A percentile compares a stretch with the other conserved stretches of the same genome.
Conservation (phyloP, 805 yeast genomes). For the Lipomyces kockii region DNA sequence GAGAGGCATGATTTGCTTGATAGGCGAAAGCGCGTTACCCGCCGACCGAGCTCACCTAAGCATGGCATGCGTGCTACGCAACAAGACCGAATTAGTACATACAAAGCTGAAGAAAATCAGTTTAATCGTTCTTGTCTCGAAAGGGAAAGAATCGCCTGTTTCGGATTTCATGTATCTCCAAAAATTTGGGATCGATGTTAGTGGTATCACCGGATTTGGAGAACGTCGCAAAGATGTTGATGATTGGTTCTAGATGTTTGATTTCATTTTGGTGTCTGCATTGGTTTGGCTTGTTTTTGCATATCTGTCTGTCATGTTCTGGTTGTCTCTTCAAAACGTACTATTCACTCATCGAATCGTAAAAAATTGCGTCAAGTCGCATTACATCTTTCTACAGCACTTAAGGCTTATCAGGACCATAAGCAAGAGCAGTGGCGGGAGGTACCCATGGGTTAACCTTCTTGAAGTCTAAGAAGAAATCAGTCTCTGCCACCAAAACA, state of each 20-base stretch:
- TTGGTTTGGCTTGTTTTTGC: neutral
- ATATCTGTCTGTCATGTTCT: neutral
- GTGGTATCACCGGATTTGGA: neutral
- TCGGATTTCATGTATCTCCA: neutral
- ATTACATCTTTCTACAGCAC: neutral
- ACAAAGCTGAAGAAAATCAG: neutral
- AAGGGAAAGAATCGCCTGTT: neutral
- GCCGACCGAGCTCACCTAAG: neutral
- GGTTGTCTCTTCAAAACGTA: neutral
- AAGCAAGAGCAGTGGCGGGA: constrained; percentile 32
- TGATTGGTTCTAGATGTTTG: neutral
- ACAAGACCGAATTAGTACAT: neutral
- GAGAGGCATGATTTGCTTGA: neutral
- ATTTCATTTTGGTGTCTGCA: neutral
- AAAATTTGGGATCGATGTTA: neutral
- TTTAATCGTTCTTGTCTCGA: neutral
- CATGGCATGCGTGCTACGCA: neutral
- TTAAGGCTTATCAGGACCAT: constrained; percentile 27
- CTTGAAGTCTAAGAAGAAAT: constrained; percentile 22
- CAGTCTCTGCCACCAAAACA: neutral
- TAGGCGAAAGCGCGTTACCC: neutral
- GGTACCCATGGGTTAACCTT: constrained; percentile 32
- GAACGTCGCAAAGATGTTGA: neutral
- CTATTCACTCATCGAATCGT: neutral
- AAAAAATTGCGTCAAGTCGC: neutral